Evolutionary conservation across 2,329 filamentous ascomycete genomes (phyloP), one percentile per base, ranked within the genome.

Genomic region (Arthroderma sp.): DNA sequence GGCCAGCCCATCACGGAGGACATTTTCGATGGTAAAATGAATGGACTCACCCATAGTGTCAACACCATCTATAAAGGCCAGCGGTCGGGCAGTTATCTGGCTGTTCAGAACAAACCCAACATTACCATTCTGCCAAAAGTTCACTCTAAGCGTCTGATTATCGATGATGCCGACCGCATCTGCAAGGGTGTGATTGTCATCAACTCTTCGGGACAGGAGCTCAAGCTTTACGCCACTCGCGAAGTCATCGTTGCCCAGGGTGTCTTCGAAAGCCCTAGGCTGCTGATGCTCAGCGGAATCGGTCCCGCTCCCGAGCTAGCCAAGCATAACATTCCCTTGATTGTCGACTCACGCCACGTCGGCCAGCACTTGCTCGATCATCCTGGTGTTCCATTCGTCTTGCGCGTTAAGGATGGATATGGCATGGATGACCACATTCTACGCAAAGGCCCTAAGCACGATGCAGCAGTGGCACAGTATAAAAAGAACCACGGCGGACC

Each of bases 11-110:
- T 37, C 15, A 27, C 41, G n/a, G 41, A 37, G 32, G 15, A 43
- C 28, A 42, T 80, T 36, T 77, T 73, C 52, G 66, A 72, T 44
- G 76, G 75, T 8, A 61, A 65, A 5, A 73, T 77, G 69, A 55
- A 60, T 30, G 75, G 76, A 2, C 64, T 80, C 1, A 67, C 64
- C 36, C 66, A 75, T 37, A 71, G 70, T 51, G 64, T 74, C 43
- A 70, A 75, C 57, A 68, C 67, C 36, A 78, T 79, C 52, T 76
- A 80, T 59, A 63, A 73, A 6, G 75, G 75, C n/a, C 60, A 63
- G 45, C 69, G 75, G 11, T 73, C 71, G 2, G 69, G 66, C 0
- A 72, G 69, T 50, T 74, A 66, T 51, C 57, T 73, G 0, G 75
- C 67, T 50, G 54, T 80, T 10, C 58, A 66, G 45, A 65, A 65